A percentile compares a stretch with the other conserved stretches of the same genome.
phyloP scores from a whole-genome alignment of 1,139 yeast species.

The Debaryomyces sp. region DNA sequence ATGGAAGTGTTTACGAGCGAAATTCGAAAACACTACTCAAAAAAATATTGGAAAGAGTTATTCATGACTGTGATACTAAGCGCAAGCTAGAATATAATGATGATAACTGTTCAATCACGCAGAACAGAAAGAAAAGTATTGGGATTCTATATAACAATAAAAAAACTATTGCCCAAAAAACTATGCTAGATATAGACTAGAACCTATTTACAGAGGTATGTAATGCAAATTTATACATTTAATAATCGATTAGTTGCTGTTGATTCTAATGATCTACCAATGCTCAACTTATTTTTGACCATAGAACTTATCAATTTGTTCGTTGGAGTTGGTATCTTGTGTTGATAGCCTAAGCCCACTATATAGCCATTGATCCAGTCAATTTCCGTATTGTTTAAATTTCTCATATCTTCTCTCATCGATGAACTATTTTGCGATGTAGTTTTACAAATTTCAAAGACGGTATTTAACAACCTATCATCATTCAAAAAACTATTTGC shows the following conservation, averaged over 20 bases:
- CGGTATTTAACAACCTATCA: slow-evolving; percentile 48
- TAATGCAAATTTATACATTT: slow-evolving; percentile 1
- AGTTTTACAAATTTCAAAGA: slow-evolving; percentile 46
- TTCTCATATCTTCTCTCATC: slow-evolving; percentile 81
- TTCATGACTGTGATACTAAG: slow-evolving; percentile 23
- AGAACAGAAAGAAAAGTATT: slow-evolving; percentile 21
- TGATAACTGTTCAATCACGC: slow-evolving; percentile 15
- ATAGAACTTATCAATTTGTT: slow-evolving; percentile 52
- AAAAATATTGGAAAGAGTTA: slow-evolving; percentile 34
- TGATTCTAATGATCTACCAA: slow-evolving; percentile 35
- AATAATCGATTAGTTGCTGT: slow-evolving; percentile 15
- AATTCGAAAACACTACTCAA: slow-evolving; percentile 31
- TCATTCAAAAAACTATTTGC: slow-evolving; percentile 40
- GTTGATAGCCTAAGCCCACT: slow-evolving; percentile 50
- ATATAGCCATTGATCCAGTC: slow-evolving; percentile 80
- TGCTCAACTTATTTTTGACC: slow-evolving; percentile 46
- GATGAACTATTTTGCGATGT: slow-evolving; percentile 72
- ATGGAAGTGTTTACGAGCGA: slow-evolving; percentile 43
- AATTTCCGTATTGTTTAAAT: slow-evolving; percentile 69
- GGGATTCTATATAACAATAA: slow-evolving; percentile 28
- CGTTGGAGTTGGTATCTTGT: slow-evolving; percentile 42
- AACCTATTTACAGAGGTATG: background rate
- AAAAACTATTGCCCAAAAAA: slow-evolving; percentile 22
- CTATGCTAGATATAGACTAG: slow-evolving; percentile 8
- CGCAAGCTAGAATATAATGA: slow-evolving; percentile 19